Base-by-base conservation (phyloP, 768 basidiomycete genomes). In the Mycena kentingensis region DNA sequence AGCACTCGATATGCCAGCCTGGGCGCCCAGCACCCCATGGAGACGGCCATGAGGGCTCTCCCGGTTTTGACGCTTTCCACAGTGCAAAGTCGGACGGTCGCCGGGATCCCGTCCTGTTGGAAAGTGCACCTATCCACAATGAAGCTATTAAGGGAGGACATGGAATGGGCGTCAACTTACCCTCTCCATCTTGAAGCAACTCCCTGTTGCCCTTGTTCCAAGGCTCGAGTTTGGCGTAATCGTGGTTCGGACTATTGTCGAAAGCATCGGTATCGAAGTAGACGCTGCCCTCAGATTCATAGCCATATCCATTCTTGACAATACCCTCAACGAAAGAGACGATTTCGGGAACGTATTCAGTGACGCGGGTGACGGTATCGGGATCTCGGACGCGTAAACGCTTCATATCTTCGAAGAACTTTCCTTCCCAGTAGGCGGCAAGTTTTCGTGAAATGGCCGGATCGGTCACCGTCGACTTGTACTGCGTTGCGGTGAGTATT, bases 1-100 rank as follows among this genome's bases (percentile, higher is more conserved):
- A 95, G 72, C 96, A 99, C 68, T 99, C 96, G 52, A 99, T 98
- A 68, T 99, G 96, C 96, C 96, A 99, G 15, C 96, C 96, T 3
- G 96, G 96, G 36, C 96, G 80, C n/a, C 95, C 94, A 35, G 75
- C 76, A 16, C 97, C 97, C 97, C 97, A 99, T 5, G 93, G 88
- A 11, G 94, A 97, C 0, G 87, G 83, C 96, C 97, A 99, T 3
- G 87, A 87, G 2, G 97, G 97, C 68, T 99, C 97, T 6, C 97
- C 97, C 2, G 93, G 84, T 74, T 94, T 96, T 26, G 93, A 92
- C 2, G 90, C 85, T 72, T 99, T 99, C 97, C 97, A 99, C 12
- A 99, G 76, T 4, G 97, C 97, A 70, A 99, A 99, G 71, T 99
- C 97, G 6, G 94, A 68, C n/a, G 91, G 88, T 49, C 88, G 82